phyloP scores from a whole-genome alignment of 2,329 filamentous ascomycete species.

The Ceratocystis eucalypticola region DNA sequence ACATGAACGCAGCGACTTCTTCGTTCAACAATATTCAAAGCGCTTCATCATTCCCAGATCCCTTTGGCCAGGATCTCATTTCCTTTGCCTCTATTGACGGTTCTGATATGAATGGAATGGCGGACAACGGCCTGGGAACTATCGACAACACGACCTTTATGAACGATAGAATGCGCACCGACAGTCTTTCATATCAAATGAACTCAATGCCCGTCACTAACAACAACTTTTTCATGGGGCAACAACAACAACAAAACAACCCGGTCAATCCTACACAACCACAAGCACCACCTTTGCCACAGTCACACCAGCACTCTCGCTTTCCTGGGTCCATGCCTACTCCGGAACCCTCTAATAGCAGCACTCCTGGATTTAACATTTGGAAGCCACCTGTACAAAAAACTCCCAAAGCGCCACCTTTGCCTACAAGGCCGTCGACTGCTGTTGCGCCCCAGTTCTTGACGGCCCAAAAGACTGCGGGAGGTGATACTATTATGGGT shows the following conservation, averaged over 20 bases:
- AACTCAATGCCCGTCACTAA: neutral
- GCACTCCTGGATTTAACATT: constrained; percentile 24
- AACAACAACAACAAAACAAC: constrained; percentile 13
- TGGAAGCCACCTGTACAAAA: constrained; percentile 30
- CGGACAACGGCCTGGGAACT: neutral
- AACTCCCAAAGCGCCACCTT: constrained; percentile 29
- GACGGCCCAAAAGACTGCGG: constrained; percentile 18
- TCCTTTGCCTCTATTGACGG: constrained; percentile 4
- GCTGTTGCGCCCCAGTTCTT: constrained; percentile 20
- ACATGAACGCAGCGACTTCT: neutral
- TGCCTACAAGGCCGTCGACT: constrained; percentile 17
- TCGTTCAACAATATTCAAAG: neutral
- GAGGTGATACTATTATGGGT: constrained; percentile 6
- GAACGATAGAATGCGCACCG: constrained; percentile 1
- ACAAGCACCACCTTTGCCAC: constrained; percentile 9
- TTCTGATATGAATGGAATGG: neutral
- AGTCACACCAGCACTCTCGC: constrained; percentile 2
- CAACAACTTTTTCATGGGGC: constrained; percentile 14
- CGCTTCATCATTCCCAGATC: neutral
- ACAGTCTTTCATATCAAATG: constrained; percentile 9
- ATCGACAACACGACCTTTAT: constrained; percentile 7
- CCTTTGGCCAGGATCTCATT: constrained; percentile 9
- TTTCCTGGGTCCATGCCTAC: constrained; percentile 3
- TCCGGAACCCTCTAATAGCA: neutral
- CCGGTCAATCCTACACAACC: neutral